These are phyloP conservation scores for Oemleria cerasiformis DNA, from an alignment of 306 rosid genomes.

Conservation along the genomic window DNA sequence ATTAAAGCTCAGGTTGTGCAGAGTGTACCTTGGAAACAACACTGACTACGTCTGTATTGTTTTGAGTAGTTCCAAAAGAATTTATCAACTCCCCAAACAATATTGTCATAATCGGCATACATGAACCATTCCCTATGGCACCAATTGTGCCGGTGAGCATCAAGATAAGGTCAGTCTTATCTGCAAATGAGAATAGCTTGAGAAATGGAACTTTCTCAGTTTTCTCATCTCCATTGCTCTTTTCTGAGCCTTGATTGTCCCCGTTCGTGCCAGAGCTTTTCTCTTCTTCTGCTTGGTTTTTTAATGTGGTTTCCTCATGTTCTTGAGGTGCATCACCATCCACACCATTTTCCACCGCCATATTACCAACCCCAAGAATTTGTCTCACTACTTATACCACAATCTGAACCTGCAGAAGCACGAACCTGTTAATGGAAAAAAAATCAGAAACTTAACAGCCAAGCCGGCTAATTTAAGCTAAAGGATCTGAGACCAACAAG, in stretches of 20 bases:
- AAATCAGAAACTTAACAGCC: constrained; percentile 14
- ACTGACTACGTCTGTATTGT: constrained; percentile 26
- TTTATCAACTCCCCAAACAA: constrained; percentile 60
- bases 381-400: constrained; percentile 1
- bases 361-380: constrained; percentile 23
- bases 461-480: constrained; percentile 4
- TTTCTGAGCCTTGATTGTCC: constrained; percentile 20
- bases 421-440: neutral
- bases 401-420: constrained; percentile 25
- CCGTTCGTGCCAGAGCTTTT: constrained; percentile 20
- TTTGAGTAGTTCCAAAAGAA: constrained; percentile 63
- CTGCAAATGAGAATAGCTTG: constrained; percentile 74
- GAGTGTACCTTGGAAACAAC: constrained; percentile 60
- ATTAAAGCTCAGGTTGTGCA: neutral
- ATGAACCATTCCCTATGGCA: constrained; percentile 66
- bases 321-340: constrained; percentile 7
- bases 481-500: neutral
- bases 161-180: constrained; percentile 53
- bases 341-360: constrained; percentile 42
- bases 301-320: constrained; percentile 35
- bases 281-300: constrained; percentile 26
- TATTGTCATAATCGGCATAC: constrained; percentile 69
- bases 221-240: constrained; percentile 38
- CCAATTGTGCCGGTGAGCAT: constrained; percentile 67
- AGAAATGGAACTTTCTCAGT: constrained; percentile 52